Evolutionary conservation across 768 basidiomycete species (phyloP), one percentile per base, ranked within the genome.

Genomic region (Hygrophorus pudorinus): DNA sequence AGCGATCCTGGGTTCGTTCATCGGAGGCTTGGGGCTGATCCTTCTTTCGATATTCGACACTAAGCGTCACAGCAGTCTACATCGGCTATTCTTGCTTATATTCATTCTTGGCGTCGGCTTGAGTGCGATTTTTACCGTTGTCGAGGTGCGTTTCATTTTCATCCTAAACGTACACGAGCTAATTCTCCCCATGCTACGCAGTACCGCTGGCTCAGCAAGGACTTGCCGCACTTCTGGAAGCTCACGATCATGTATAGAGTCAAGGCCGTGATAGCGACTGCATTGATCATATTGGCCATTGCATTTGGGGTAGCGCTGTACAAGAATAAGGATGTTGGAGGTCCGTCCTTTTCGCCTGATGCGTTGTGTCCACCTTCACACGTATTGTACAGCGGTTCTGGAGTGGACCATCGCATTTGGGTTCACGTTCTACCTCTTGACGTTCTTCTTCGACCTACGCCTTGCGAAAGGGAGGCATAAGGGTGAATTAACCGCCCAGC

Each of bases 331-430:
- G 59, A 79, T 46, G 75, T 64, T 0, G 81, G 75, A 57, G 80
- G 75, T 74, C 53, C 32, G 65, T 49, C 35, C 20, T 13, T 14
- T 42, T 5, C 4, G 31, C 2, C 10, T 1, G 16, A 16, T 32
- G 9, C n/a, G 12, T 28, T 17, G 33, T 21, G n/a, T 5, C 20
- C 14, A 5, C 12, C 20, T 31, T 47, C 44, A 12, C 17, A 24
- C 28, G 29, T 10, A 10, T 20, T 42, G 21, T 41, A 5, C 45
- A 78, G 82, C 71, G n/a, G 59, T 86, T 44, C 53, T 88, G 5
- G 86, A 89, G 59, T 89, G 85, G 85, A 54, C 59, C 0, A 83
- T 89, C 39, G 71, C 73, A 3, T 79, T 87, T 43, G 76, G 81
- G 6, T 86, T 78, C 58, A 79, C 79, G 4, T 70, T 84, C 51